Evolutionary conservation across 176 grass and related monocot genomes (phyloP).

Genomic region (Ensete ventricosum): DNA sequence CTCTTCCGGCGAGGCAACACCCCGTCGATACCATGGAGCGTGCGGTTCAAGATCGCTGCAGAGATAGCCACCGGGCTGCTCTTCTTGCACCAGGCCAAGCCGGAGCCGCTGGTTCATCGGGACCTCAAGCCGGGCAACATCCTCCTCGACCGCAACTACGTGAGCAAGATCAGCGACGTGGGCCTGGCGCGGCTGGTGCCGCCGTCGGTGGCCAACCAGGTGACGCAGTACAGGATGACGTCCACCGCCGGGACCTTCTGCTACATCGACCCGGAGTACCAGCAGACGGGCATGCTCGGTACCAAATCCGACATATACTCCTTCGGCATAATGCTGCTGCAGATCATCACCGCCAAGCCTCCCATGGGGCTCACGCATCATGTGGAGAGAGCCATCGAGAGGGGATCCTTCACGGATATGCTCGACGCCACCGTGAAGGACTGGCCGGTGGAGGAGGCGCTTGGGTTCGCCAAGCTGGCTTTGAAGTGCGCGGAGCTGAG

Average conservation of each 20-base stretch:
- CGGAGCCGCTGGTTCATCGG: slow-evolving; percentile 81
- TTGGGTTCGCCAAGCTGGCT: slow-evolving; percentile 56
- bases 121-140: slow-evolving; percentile 93
- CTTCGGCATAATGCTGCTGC: slow-evolving; percentile 78
- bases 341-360: slow-evolving; percentile 58
- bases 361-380: slow-evolving; percentile 89
- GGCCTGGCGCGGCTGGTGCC: slow-evolving; percentile 82
- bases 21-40: slow-evolving; percentile 45
- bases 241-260: slow-evolving; percentile 84
- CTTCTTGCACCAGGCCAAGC: slow-evolving; percentile 82
- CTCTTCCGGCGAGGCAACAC: slow-evolving; percentile 64
- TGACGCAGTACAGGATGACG: slow-evolving; percentile 80
- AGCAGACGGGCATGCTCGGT: slow-evolving; percentile 80
- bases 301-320: slow-evolving; percentile 93
- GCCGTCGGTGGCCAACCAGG: slow-evolving; percentile 60
- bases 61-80: slow-evolving; percentile 82
- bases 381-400: slow-evolving; percentile 71
- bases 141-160: slow-evolving; percentile 84
- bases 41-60: slow-evolving; percentile 70
- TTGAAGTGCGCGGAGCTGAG: slow-evolving; percentile 79
- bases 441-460: slow-evolving; percentile 65
- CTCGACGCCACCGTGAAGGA: slow-evolving; percentile 60
- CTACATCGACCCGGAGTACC: slow-evolving; percentile 99
- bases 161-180: slow-evolving; percentile 96
- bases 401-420: slow-evolving; percentile 54